Evolutionary conservation across 305 asterid species (phyloP).

Genomic region (Fraxinus greggii): DNA sequence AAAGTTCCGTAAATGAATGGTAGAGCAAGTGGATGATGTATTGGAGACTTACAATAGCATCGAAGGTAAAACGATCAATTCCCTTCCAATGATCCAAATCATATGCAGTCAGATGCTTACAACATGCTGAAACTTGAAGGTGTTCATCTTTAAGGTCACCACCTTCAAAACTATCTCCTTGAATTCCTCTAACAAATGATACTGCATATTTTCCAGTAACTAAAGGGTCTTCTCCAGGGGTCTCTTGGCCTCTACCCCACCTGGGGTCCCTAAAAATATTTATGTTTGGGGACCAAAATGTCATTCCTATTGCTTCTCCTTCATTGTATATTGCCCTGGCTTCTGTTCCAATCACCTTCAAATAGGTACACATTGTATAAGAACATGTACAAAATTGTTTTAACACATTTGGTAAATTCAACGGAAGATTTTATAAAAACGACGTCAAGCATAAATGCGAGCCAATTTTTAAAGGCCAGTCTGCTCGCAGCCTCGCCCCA

Average conservation of each 20-base stretch:
- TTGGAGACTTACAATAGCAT: conserved; percentile 37
- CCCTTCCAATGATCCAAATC: conserved; percentile 60
- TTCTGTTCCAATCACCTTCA: conserved; percentile 46
- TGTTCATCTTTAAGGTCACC: conserved; percentile 32
- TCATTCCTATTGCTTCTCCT: conserved; percentile 52
- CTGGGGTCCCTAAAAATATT: conserved; percentile 52
- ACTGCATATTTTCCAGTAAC: conserved; percentile 44
- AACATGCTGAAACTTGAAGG: conserved; percentile 52
- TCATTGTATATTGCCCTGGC: conserved; percentile 54
- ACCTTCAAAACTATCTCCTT: conserved; percentile 41
- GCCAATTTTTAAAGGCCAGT: background rate
- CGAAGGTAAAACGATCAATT: conserved; percentile 44
- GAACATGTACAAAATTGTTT: background rate
- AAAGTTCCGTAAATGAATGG: background rate
- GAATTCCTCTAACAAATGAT: conserved; percentile 49
- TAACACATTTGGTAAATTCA: background rate
- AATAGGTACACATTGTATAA: background rate
- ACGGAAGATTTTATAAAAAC: background rate
- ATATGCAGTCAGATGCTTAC: conserved; percentile 61
- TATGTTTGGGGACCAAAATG: conserved; percentile 58
- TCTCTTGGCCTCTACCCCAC: conserved; percentile 64
- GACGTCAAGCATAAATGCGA: background rate
- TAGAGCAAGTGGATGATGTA: background rate
- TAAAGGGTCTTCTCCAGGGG: conserved; percentile 54
- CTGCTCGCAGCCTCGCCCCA: background rate